A percentile compares a stretch with the other conserved stretches of the same genome.
Conservation (phyloP, 306 rosid genomes). For the Bauhinia variegata region DNA sequence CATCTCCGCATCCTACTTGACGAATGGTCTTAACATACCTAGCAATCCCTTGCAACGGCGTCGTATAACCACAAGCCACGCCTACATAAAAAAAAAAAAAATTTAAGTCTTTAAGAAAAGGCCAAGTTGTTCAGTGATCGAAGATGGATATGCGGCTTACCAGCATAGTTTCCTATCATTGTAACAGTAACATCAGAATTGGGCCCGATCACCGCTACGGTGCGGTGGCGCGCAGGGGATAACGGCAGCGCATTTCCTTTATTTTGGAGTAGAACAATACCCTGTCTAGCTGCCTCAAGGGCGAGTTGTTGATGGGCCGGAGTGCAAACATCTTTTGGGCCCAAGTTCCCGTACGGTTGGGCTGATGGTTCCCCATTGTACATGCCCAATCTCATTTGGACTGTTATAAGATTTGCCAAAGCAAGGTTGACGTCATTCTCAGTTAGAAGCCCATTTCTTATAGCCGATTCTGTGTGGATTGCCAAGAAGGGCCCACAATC, state of each 20-base stretch:
- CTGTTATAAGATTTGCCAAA: constrained; percentile 42
- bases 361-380: constrained; percentile 53
- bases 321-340: constrained; percentile 51
- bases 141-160: constrained; percentile 1
- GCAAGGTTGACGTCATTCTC: constrained; percentile 52
- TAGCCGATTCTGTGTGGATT: constrained; percentile 40
- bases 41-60: constrained; percentile 56
- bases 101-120: neutral
- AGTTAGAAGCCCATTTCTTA: constrained; percentile 30
- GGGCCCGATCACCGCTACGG: constrained; percentile 61
- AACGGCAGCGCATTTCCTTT: constrained; percentile 40
- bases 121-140: neutral
- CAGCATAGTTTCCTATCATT: constrained; percentile 67
- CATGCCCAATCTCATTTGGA: constrained; percentile 70
- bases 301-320: constrained; percentile 50
- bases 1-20: constrained; percentile 46
- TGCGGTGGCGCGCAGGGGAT: constrained; percentile 39
- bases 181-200: constrained; percentile 58
- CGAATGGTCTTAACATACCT: constrained; percentile 49
- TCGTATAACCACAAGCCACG: constrained; percentile 54
- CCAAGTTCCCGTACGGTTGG: constrained; percentile 48
- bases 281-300: constrained; percentile 63
- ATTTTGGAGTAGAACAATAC: constrained; percentile 54
- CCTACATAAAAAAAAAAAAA: constrained; percentile 25
- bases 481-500: constrained; percentile 62